Evolutionary conservation across 495 filamentous ascomycete genomes (phyloP).

Genomic region (Cercophora sp.): DNA sequence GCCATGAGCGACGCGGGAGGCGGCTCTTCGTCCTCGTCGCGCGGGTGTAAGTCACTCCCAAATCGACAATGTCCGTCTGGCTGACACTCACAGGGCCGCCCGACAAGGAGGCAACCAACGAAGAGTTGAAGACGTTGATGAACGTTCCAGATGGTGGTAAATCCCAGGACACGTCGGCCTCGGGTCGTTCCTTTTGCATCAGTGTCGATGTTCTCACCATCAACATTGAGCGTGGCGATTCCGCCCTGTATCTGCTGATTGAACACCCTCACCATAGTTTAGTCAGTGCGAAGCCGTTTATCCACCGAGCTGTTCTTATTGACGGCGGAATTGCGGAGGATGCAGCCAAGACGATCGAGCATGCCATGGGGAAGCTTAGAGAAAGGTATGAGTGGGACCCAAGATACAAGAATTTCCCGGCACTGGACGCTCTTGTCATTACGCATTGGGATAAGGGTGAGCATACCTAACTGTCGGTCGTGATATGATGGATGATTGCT

Average conservation of each 20-base stretch:
- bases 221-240: background rate
- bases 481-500: no score
- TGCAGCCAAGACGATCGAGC: background rate
- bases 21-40: no score
- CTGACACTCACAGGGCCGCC: background rate
- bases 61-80: no score
- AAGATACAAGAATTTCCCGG: background rate
- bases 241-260: background rate
- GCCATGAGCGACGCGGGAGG: no score
- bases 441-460: background rate
- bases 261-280: background rate
- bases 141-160: no score
- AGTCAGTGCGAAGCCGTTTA: background rate
- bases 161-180: no score
- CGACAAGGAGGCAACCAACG: background rate
- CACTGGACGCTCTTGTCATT: background rate
- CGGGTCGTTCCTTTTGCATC: no score
- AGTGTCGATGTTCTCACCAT: background rate
- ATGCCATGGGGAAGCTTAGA: background rate
- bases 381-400: background rate
- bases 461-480: no score
- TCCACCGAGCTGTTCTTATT: background rate
- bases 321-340: background rate
- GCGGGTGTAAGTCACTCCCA: no score
- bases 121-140: background rate